Base-by-base conservation (phyloP, 768 basidiomycete genomes). In the Paxillus involutus region DNA sequence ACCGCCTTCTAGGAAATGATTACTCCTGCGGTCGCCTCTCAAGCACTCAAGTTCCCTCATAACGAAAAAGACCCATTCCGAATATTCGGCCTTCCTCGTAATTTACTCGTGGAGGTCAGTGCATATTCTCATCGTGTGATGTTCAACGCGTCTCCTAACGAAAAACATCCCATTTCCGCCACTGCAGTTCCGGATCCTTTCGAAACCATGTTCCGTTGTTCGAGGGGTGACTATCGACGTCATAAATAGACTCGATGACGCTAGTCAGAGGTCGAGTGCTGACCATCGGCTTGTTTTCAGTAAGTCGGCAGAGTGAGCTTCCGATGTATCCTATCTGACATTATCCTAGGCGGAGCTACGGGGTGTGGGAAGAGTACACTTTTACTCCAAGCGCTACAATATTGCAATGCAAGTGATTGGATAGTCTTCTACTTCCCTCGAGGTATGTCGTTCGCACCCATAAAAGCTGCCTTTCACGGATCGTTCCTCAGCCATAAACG, bases 361-460 rank as follows among this genome's bases (percentile, higher is more conserved):
- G 94, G 94, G 6, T 84, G 81, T 51, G 94, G 94, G 40, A 97
- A 96, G 73, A 90, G 87, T 51, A 84, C 81, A 56, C 68, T 90
- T 9, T 71, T 96, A 30, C 73, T 94, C 9, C 94, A 97, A 67
- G 79, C 87, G 0, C 83, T 90, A 0, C 77, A 88, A 37, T 85
- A 91, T 57, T 86, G 84, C 33, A 61, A 79, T 10, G 69, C 78
- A 3, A 78, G 81, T 19, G 79, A 80, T 26, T 94, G 91, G 89
- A 78, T 95, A 19, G 90, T 93, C 16, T 69, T 95, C 16, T 97
- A 94, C 66, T 80, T 94, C 24, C 92, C 94, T 3, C 77, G 87
- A 71, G 83, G 91, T 90, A 32, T 45, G 78, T 69, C 29, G 11
- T 24, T 35, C 17, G 16, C 29, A 10, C 14, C 36, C 8, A 44